phyloP scores from a whole-genome alignment of 768 basidiomycete genomes.

The Russula vinacea region DNA sequence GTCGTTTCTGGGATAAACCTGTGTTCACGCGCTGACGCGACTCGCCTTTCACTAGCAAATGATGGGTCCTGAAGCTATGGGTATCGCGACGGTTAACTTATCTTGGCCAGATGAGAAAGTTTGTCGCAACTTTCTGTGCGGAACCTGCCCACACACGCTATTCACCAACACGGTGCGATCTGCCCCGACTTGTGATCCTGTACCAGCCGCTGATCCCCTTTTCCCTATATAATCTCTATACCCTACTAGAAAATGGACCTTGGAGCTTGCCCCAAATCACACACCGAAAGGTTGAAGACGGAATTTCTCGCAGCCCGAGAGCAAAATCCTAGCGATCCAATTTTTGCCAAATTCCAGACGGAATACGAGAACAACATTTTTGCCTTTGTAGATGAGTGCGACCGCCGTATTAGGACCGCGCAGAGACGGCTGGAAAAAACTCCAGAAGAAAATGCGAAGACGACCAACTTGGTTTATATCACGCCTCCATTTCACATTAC shows the following conservation, averaged over 20 bases:
- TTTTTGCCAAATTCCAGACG: slow-evolving; percentile 83
- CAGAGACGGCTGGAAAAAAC: slow-evolving; percentile 98
- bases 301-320: slow-evolving; percentile 82
- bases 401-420: slow-evolving; percentile 89
- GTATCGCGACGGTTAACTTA: slow-evolving; percentile 87
- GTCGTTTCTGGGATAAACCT: not conserved
- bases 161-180: slow-evolving; percentile 93
- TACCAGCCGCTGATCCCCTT: not conserved
- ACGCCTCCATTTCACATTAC: not conserved
- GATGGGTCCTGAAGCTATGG: slow-evolving; percentile 99
- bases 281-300: slow-evolving; percentile 89
- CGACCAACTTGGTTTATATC: slow-evolving; percentile 78
- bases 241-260: slow-evolving; percentile 96
- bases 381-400: slow-evolving; percentile 96
- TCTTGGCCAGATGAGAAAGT: slow-evolving; percentile 97
- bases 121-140: slow-evolving; percentile 96
- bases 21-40: slow-evolving; percentile 36
- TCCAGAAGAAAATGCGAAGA: slow-evolving; percentile 99
- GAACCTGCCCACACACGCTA: slow-evolving; percentile 95
- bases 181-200: not conserved
- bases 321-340: slow-evolving; percentile 70
- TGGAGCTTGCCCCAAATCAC: slow-evolving; percentile 94
- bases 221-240: not conserved
- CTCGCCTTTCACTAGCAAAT: slow-evolving; percentile 68
- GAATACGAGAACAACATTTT: slow-evolving; percentile 97